phyloP scores from a whole-genome alignment of 371 early-diverging fungal genomes.

The Umbelopsis sp. region DNA sequence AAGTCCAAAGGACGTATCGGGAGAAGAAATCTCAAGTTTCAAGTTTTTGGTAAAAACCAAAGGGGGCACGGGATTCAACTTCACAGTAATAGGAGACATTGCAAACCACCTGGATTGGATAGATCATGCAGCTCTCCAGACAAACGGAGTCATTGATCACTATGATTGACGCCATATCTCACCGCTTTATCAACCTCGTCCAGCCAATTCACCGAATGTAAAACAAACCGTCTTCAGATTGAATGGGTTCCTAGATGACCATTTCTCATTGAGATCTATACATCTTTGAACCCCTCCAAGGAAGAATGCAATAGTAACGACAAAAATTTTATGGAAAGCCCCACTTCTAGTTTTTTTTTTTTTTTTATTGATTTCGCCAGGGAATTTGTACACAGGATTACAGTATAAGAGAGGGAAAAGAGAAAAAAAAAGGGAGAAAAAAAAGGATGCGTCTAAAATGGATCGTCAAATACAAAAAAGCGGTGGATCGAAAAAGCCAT shows the following conservation, averaged over 20 bases:
- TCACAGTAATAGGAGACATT: conserved; percentile 5
- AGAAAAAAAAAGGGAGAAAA: background rate
- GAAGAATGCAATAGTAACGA: too few relatives aligned
- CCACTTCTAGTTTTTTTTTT: background rate
- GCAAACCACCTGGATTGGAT: background rate
- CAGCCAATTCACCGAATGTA: background rate
- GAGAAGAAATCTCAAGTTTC: background rate
- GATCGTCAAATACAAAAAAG: background rate
- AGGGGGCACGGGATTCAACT: too few relatives aligned
- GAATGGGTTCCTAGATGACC: too few relatives aligned
- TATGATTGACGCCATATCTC: background rate
- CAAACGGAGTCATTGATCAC: background rate
- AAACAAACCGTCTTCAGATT: too few relatives aligned
- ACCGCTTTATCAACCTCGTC: background rate
- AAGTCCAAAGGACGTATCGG: too few relatives aligned
- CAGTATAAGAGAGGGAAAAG: background rate
- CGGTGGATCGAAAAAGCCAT: too few relatives aligned
- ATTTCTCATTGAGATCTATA: too few relatives aligned
- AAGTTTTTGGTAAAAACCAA: background rate
- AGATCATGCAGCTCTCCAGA: background rate
- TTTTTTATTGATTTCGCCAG: background rate
- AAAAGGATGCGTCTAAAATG: background rate
- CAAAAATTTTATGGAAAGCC: background rate
- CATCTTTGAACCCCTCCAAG: too few relatives aligned
- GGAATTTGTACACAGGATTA: conserved; percentile 7